Conservation (phyloP, 768 basidiomycete species). For the Crucibulum laeve region DNA sequence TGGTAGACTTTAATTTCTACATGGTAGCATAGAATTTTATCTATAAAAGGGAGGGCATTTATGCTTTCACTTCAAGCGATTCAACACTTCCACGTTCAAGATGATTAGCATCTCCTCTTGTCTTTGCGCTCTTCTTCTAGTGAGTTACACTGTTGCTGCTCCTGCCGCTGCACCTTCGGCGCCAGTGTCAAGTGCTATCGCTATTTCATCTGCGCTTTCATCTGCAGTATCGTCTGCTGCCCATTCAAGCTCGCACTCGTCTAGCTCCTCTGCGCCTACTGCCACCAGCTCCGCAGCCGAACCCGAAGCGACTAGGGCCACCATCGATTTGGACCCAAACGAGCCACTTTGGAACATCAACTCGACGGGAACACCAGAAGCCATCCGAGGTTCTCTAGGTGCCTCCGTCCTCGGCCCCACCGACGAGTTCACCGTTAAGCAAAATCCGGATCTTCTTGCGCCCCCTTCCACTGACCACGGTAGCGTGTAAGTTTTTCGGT, state of each 20-base stretch:
- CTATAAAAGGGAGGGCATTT: no score
- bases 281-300: slow-evolving; percentile 14
- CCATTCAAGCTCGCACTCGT: slow-evolving; percentile 9
- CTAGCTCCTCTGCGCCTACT: slow-evolving; percentile 9
- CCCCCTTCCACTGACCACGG: slow-evolving; percentile 64
- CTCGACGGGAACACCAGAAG: slow-evolving; percentile 26
- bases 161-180: slow-evolving; percentile 17
- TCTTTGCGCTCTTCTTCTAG: slow-evolving; percentile 28
- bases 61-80: no score
- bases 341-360: slow-evolving; percentile 28
- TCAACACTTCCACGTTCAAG: no score
- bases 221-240: slow-evolving; percentile 8
- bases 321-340: slow-evolving; percentile 39
- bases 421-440: slow-evolving; percentile 47
- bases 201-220: not conserved
- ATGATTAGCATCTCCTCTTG: slow-evolving; percentile 35
- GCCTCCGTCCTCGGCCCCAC: slow-evolving; percentile 50
- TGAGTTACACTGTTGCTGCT: slow-evolving; percentile 20
- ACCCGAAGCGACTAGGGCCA: slow-evolving; percentile 38
- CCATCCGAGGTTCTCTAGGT: slow-evolving; percentile 42
- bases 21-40: no score
- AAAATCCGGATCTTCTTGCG: slow-evolving; percentile 55
- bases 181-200: slow-evolving; percentile 13
- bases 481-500: slow-evolving; percentile 23
- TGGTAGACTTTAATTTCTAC: no score